A percentile compares a stretch with the other conserved stretches of the same genome.
Conservation (phyloP, 2,329 filamentous ascomycete genomes). For the Diaporthe sp. region DNA sequence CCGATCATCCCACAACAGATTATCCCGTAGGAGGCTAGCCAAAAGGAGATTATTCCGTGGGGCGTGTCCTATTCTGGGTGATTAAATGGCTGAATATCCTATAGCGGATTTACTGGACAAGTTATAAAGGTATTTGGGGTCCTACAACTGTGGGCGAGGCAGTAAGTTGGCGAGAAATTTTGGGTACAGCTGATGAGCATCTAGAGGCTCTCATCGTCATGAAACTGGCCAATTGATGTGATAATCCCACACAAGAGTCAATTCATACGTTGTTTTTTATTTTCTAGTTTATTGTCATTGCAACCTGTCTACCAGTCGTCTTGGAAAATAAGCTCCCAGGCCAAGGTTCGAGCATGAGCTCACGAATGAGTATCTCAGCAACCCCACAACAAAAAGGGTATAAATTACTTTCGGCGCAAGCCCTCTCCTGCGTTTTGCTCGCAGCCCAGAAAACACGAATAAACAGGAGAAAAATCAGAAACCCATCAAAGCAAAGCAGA, state of each 20-base stretch:
- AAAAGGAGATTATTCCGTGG: too few species aligned
- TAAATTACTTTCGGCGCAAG: not conserved
- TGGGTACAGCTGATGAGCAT: not conserved
- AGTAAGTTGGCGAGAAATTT: too few species aligned
- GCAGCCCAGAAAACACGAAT: not conserved
- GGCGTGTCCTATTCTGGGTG: not conserved
- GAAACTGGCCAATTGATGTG: not conserved
- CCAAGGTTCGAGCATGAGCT: slow-evolving; percentile 8
- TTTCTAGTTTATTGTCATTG: not conserved
- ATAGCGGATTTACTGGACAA: not conserved
- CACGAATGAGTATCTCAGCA: not conserved
- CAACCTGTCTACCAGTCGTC: not conserved
- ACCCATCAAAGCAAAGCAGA: not conserved
- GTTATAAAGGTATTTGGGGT: too few species aligned
- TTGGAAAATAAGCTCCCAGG: too few species aligned
- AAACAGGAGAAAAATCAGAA: not conserved
- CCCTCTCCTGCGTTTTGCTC: slow-evolving; percentile 1
- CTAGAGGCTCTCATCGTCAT: too few species aligned
- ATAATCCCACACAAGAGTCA: not conserved
- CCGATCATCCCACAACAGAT: not conserved
- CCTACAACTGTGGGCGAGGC: too few species aligned
- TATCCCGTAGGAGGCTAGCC: not conserved
- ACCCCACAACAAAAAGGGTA: slow-evolving; percentile 8
- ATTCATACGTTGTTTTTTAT: not conserved
- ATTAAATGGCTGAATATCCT: not conserved